Percentiles rank a stretch among this genome's conserved stretches.
phyloP scores from a whole-genome alignment of 1,139 yeast genomes.

The Taiozyma sp. region DNA sequence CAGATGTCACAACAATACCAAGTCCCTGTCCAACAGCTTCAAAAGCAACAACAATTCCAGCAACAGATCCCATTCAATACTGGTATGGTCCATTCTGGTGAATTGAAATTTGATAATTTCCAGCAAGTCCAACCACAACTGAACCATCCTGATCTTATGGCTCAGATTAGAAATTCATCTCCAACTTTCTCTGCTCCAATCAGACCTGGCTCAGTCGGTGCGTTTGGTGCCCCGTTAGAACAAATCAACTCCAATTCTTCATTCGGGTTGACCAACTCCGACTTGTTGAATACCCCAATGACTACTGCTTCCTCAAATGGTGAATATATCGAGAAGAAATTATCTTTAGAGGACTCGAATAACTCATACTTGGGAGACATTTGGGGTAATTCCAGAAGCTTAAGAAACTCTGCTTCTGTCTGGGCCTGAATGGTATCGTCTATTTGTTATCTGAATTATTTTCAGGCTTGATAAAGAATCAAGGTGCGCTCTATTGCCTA shows the following conservation, averaged over 20 bases:
- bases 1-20: not conserved
- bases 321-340: slow-evolving; percentile 9
- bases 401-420: slow-evolving; percentile 20
- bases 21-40: not conserved
- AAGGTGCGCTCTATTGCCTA: not conserved
- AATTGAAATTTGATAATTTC: slow-evolving; percentile 8
- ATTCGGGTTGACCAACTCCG: slow-evolving; percentile 11
- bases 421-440: slow-evolving; percentile 17
- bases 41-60: not conserved
- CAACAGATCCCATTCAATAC: not conserved
- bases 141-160: slow-evolving; percentile 8
- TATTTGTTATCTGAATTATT: not conserved
- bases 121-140: slow-evolving; percentile 7
- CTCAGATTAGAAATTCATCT: slow-evolving; percentile 13
- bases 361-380: slow-evolving; percentile 19
- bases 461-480: not conserved
- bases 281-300: slow-evolving; percentile 10
- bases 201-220: slow-evolving; percentile 12
- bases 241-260: slow-evolving; percentile 14
- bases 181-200: slow-evolving; percentile 14
- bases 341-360: slow-evolving; percentile 15
- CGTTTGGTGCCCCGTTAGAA: slow-evolving; percentile 13
- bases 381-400: slow-evolving; percentile 19
- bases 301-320: slow-evolving; percentile 7
- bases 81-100: not conserved